These are phyloP conservation scores for Mortierella sp. DNA, from an alignment of 371 early-diverging fungal species.

Conservation along the genomic window DNA sequence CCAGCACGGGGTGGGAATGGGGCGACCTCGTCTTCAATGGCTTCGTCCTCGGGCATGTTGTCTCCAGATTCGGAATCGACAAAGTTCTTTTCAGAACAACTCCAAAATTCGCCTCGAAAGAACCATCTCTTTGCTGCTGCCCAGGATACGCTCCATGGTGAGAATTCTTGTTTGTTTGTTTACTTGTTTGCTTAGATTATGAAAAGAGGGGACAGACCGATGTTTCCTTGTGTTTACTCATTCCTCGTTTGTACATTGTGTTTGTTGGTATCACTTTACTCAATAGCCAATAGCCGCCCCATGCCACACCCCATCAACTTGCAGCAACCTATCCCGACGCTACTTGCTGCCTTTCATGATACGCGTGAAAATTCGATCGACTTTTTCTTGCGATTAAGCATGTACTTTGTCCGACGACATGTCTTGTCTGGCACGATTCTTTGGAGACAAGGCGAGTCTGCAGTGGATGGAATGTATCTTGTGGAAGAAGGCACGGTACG, in stretches of 20 bases:
- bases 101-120: constrained; percentile 53
- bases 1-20: not conserved
- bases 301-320: constrained; percentile 27
- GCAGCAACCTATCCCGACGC: constrained; percentile 65
- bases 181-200: not conserved
- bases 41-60: constrained; percentile 5
- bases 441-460: constrained; percentile 73
- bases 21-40: not conserved
- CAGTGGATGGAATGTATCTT: constrained; percentile 72
- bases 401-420: constrained; percentile 69
- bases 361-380: constrained; percentile 61
- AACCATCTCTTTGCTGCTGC: constrained; percentile 52
- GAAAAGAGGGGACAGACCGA: not conserved
- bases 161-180: constrained; percentile 17
- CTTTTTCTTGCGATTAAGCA: constrained; percentile 66
- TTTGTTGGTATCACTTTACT: constrained; percentile 5
- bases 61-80: constrained; percentile 49
- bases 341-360: constrained; percentile 72
- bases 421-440: constrained; percentile 62
- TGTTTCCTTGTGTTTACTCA: not conserved
- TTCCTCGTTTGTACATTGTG: constrained; percentile 1
- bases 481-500: constrained; percentile 84
- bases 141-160: constrained; percentile 50
- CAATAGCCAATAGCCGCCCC: constrained; percentile 23
- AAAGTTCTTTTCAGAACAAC: constrained; percentile 40